Base-by-base conservation (phyloP, 2,329 filamentous ascomycete species). In the Truncatella angustata region DNA sequence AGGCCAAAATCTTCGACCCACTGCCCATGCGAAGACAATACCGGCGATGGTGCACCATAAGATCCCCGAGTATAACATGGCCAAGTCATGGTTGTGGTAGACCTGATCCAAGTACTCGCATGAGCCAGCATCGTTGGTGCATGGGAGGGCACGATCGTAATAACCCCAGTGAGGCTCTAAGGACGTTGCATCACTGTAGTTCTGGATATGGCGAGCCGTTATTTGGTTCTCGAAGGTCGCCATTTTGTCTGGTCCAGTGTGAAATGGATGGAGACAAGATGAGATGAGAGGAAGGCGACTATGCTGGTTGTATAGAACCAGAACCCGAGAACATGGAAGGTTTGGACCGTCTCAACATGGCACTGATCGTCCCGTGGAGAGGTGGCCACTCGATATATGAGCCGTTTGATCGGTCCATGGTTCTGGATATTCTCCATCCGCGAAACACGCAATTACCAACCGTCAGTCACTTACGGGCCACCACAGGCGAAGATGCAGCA, bases 21-120 rank as follows among this genome's bases (percentile, higher is more conserved):
- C 45, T 39, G 68, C 72, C 74, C 73, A 79, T 23, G 73, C 26
- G 20, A 77, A 56, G 5, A 81, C 55, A 44, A 79, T 64, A 16
- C 67, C 73, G 40, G 68, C 60, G 39, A 80, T 64, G 4, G 73
- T 73, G 3, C 70, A 64, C 78, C 78, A 81, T 26, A 81, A 58
- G 40, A 79, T 74, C 40, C 75, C 78, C 1, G 68, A 68, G 61
- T 79, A 81, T 32, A 79, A 56, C 72, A 81, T 79, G 18, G 75
- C 69, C 5, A 67, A 50, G 53, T 80, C 78, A 60, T 81, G 78
- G 12, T 72, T 65, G 21, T 56, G 54, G 54, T 81, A 81, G 43
- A 81, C 76, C 30, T 72, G 67, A 53, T 81, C 78, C 45, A 81
- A 74, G 46, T 86, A 86, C 32, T 67, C 74, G 62, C 82, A 86